phyloP scores from a whole-genome alignment of 208 protist species.

The Trypanosoma boissoni region DNA sequence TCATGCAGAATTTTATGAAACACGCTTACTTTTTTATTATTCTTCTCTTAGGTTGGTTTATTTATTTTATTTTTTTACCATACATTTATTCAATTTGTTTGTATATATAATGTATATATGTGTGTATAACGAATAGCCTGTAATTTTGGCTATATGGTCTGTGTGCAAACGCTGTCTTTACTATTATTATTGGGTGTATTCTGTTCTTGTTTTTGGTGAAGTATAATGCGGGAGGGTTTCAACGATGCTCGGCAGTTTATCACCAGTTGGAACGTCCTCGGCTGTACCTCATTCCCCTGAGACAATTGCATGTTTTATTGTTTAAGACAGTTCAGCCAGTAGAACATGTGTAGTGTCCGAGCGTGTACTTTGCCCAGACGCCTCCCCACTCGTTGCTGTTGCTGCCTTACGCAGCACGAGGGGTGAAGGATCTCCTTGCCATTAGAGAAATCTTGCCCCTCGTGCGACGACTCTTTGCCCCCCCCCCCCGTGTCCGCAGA shows the following conservation, averaged over 20 bases:
- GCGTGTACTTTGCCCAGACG: background rate
- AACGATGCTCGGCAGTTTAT: too few species aligned
- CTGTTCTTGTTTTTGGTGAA: conserved; percentile 1
- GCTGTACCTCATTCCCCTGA: too few species aligned
- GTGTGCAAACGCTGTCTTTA: too few species aligned
- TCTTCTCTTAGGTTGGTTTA: too few species aligned
- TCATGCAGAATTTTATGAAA: too few species aligned
- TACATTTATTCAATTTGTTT: background rate
- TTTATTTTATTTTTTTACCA: conserved; percentile 5
- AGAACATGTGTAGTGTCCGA: conserved; percentile 1
- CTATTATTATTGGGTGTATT: conserved; percentile 6
- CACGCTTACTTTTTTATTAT: too few species aligned
- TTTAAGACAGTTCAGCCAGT: background rate
- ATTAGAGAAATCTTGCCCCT: conserved; percentile 3
- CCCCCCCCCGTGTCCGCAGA: background rate
- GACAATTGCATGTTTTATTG: conserved; percentile 7
- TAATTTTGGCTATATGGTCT: too few species aligned
- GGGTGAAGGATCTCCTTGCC: conserved; percentile 10
- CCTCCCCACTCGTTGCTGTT: background rate
- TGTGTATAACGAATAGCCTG: too few species aligned
- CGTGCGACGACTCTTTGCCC: background rate
- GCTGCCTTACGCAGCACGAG: background rate
- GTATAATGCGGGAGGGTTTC: too few species aligned
- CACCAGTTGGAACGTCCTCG: too few species aligned
- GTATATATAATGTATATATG: too few species aligned